Percentiles rank a stretch among this genome's conserved stretches.
These are phyloP conservation scores for Saxophila tyrrhenica DNA, from an alignment of 495 filamentous ascomycete genomes.

Conservation along the genomic window DNA sequence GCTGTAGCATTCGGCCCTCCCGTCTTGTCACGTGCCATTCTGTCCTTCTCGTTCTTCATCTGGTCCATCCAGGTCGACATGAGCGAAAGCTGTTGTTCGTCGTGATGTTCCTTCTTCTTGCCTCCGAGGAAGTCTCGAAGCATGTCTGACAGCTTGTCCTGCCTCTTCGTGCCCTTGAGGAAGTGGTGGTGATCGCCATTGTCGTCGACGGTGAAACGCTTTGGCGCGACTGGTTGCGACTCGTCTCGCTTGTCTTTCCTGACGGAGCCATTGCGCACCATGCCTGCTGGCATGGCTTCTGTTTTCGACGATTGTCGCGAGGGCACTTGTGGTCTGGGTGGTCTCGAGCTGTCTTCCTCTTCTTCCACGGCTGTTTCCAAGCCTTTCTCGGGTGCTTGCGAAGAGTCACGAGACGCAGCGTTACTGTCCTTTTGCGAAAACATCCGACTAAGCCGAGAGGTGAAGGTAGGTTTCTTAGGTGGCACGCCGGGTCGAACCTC, in stretches of 20 bases:
- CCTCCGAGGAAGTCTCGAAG: conserved; percentile 68
- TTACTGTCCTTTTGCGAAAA: conserved; percentile 24
- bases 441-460: conserved; percentile 30
- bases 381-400: conserved; percentile 7
- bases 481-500: conserved; percentile 9
- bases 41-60: conserved; percentile 75
- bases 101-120: conserved; percentile 59
- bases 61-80: conserved; percentile 96
- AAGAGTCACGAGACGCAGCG: conserved; percentile 17
- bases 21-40: conserved; percentile 62
- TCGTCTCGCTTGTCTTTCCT: conserved; percentile 24
- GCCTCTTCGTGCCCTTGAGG: conserved; percentile 73
- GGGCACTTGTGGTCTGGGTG: conserved; percentile 15
- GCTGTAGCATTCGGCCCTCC: conserved; percentile 64
- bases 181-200: conserved; percentile 75
- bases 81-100: conserved; percentile 71
- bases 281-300: conserved; percentile 17
- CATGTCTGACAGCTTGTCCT: conserved; percentile 92
- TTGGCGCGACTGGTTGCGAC: conserved; percentile 25
- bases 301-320: conserved; percentile 20
- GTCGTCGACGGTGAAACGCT: conserved; percentile 47
- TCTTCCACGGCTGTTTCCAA: conserved; percentile 20
- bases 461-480: conserved; percentile 29
- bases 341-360: conserved; percentile 3
- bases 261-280: conserved; percentile 19